Percentiles rank a stretch among this genome's conserved stretches.
Evolutionary conservation across 352 stramenopile genomes (phyloP).

Genomic region (Thalassiosira livingstoniorum): DNA sequence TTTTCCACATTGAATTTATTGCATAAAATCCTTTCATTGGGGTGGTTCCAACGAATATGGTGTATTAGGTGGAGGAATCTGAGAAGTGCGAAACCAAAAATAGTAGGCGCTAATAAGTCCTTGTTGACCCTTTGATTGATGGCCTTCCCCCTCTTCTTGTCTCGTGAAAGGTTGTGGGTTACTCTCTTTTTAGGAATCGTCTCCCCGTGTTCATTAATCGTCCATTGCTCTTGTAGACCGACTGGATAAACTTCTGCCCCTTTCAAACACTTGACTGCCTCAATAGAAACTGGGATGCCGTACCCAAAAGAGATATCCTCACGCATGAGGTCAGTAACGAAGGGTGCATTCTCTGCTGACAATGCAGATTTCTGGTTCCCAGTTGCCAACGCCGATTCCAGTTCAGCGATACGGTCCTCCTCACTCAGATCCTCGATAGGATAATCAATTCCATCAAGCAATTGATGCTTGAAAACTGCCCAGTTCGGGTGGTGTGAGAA

Average conservation of each 20-base stretch:
- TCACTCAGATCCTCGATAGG: neutral
- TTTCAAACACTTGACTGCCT: neutral
- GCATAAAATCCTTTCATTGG: slow-evolving; percentile 2
- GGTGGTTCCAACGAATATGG: slow-evolving; percentile 4
- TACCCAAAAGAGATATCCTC: slow-evolving; percentile 5
- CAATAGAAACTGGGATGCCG: slow-evolving; percentile 2
- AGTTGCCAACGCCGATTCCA: neutral
- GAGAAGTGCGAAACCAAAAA: neutral
- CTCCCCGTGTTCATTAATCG: slow-evolving; percentile 14
- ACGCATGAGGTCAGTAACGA: neutral
- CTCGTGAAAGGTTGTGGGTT: slow-evolving; percentile 17
- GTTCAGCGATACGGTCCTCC: neutral
- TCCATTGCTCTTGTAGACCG: neutral
- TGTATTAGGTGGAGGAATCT: neutral
- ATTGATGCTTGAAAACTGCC: neutral
- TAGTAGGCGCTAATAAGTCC: neutral
- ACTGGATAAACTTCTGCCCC: slow-evolving; percentile 5
- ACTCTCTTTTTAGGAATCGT: slow-evolving; percentile 31
- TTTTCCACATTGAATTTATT: slow-evolving; percentile 30
- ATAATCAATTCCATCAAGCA: neutral
- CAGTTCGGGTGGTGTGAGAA: neutral
- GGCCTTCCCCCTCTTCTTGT: neutral
- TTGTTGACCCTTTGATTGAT: slow-evolving; percentile 17
- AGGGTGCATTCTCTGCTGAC: neutral
- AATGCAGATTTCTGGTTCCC: slow-evolving; percentile 6